A percentile compares a stretch with the other conserved stretches of the same genome.
These are phyloP conservation scores for Tolypocladium endophyticum DNA, from an alignment of 2,329 filamentous ascomycete species.

Conservation along the genomic window DNA sequence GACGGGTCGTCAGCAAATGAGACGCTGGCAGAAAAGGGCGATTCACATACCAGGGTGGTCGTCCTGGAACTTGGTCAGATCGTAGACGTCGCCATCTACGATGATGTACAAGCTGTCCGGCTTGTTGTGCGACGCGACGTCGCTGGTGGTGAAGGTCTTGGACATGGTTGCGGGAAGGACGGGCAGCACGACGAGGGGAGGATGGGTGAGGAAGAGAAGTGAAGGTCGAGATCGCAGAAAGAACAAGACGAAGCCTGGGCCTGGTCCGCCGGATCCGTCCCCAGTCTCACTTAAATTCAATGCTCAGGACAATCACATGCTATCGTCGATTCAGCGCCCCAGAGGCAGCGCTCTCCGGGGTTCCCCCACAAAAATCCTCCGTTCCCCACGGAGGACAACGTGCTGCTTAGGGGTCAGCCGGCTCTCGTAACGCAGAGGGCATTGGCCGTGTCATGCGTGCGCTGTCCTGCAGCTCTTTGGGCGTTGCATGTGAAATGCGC, in stretches of 20 bases:
- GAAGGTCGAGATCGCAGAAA: background rate
- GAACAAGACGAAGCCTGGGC: background rate
- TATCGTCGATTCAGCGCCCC: background rate
- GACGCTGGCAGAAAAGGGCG: background rate
- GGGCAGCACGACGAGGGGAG: background rate
- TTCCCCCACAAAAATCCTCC: background rate
- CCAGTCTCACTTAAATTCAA: background rate
- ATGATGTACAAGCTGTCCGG: conserved; percentile 77
- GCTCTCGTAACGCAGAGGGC: background rate
- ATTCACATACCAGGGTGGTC: conserved; percentile 62
- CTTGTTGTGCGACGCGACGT: conserved; percentile 90
- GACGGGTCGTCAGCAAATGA: background rate
- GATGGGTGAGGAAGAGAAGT: background rate
- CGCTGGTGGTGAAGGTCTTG: conserved; percentile 70
- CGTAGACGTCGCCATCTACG: conserved; percentile 91
- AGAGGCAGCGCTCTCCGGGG: background rate
- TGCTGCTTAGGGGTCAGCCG: background rate
- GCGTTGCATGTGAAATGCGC: background rate
- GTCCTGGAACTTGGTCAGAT: conserved; percentile 80
- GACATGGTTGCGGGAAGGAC: conserved; percentile 52
- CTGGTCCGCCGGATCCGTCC: background rate
- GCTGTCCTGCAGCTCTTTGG: background rate
- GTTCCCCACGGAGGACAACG: background rate
- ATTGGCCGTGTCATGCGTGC: background rate
- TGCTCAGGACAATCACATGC: background rate